Evolutionary conservation across 2,329 filamentous ascomycete genomes (phyloP), one percentile per base, ranked within the genome.

Genomic region (Sporothrix schenckii): DNA sequence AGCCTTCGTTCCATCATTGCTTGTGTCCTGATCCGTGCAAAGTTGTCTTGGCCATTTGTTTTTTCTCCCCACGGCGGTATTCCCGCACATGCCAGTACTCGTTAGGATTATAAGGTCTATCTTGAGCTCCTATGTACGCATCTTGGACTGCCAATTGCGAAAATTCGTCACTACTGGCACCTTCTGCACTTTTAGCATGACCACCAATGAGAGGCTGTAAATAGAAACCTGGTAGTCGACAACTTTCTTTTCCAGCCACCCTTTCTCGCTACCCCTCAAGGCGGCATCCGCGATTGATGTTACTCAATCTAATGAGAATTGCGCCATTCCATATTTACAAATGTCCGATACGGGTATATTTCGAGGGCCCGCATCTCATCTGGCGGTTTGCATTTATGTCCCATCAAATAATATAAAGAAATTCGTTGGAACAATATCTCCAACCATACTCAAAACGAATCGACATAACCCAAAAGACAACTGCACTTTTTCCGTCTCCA

Each of bases 301-400:
- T 58, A 27, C 21, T 34, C 34, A 30, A 70, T 68, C 34, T 9
- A 52, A 49, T 13, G 14, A 16, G 44, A 21, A 70, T 70, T 63
- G 69, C 69, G 65, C 69, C 63, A 70, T 70, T 13, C 34, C 11
- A 19, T 13, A 27, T 34, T 41, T 24, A 47, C 4, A 2, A 2
- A 4, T 6, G 9, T 34, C 13, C 10, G 11, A 13, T 3, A 5
- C 39, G 47, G 47, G 27, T 47, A 66, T 66, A 66, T 53, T 27
- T 53, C 21, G 27, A 10, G 10, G 16, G 16, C 63, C 10, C 10
- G 16, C 16, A 16, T 39, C 27, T 19, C 16, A 2, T 30, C 11
- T 13, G 41, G 4, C 41, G 9, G 34, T 30, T 52, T 5, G 16
- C 27, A 19, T 56, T 4, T 4, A 16, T 19, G 14, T 14, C 27